phyloP scores from a whole-genome alignment of 1,139 yeast species.

The Tardiomyces blankii region DNA sequence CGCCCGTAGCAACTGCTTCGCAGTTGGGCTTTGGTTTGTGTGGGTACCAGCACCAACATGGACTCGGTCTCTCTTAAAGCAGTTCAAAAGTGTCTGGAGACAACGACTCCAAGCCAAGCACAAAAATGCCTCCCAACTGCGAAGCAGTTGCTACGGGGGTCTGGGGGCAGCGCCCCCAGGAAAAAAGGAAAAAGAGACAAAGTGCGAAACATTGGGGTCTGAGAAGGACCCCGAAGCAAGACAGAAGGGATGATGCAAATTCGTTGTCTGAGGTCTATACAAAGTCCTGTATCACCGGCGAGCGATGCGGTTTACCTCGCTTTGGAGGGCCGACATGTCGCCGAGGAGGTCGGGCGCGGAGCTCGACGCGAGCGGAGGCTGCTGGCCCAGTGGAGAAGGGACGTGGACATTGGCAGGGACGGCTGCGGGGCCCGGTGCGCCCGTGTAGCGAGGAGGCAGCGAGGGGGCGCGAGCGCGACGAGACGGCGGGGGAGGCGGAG shows the following conservation, averaged over 20 bases:
- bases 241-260: background rate
- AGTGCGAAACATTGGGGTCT: too few species aligned
- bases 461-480: constrained; percentile 4
- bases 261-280: background rate
- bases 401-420: background rate
- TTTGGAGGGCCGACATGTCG: constrained; percentile 19
- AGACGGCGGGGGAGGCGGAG: constrained; percentile 14
- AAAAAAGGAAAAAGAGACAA: too few species aligned
- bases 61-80: too few species aligned
- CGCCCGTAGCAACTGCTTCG: too few species aligned
- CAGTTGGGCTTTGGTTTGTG: too few species aligned
- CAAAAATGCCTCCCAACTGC: too few species aligned
- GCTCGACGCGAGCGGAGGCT: constrained; percentile 4
- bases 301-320: constrained; percentile 17
- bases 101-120: too few species aligned
- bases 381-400: constrained; percentile 5
- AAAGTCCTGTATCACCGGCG: constrained; percentile 2
- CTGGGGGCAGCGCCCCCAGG: too few species aligned
- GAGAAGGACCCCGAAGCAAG: too few species aligned
- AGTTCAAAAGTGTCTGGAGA: too few species aligned
- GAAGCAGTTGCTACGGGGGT: too few species aligned
- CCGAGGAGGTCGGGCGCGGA: constrained; percentile 20
- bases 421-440: constrained; percentile 1
- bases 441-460: constrained; percentile 4
- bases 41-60: too few species aligned